Conservation (phyloP, 2,329 filamentous ascomycete species). For the Pyrenophora teres region DNA sequence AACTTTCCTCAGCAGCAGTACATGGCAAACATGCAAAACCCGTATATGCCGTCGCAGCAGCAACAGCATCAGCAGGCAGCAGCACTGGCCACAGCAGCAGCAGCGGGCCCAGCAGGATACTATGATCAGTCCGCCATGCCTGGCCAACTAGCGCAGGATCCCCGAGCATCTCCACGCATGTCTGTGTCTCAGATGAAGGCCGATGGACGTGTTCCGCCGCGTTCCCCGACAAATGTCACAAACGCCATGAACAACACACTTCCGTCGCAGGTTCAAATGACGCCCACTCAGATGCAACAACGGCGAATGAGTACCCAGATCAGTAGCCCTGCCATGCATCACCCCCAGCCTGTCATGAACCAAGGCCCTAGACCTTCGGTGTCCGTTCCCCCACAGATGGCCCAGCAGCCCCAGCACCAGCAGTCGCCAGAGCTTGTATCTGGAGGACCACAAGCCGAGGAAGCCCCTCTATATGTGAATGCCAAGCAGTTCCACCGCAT, state of each 20-base stretch:
- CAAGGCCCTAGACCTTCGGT: slow-evolving; percentile 63
- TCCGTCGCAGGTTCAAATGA: slow-evolving; percentile 48
- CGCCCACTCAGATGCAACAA: slow-evolving; percentile 44
- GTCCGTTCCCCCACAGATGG: slow-evolving; percentile 51
- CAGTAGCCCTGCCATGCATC: slow-evolving; percentile 60
- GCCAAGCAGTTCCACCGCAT: slow-evolving; percentile 99
- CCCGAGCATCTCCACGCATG: slow-evolving; percentile 75
- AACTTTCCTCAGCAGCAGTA: slow-evolving; percentile 80
- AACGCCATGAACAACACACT: slow-evolving; percentile 57
- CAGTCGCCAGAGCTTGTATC: slow-evolving; percentile 81
- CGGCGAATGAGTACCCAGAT: slow-evolving; percentile 51
- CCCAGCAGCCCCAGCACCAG: slow-evolving; percentile 68
- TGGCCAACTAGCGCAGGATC: slow-evolving; percentile 61
- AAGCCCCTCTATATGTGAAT: slow-evolving; percentile 95
- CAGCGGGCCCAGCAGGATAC: slow-evolving; percentile 74
- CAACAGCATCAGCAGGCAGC: slow-evolving; percentile 91
- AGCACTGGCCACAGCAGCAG: slow-evolving; percentile 91
- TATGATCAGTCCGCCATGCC: slow-evolving; percentile 66
- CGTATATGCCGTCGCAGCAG: slow-evolving; percentile 84
- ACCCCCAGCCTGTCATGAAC: slow-evolving; percentile 75
- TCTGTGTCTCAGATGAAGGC: slow-evolving; percentile 69
- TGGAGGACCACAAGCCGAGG: slow-evolving; percentile 69
- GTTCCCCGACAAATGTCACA: slow-evolving; percentile 75
- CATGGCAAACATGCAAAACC: slow-evolving; percentile 71
- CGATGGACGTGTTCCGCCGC: slow-evolving; percentile 69